phyloP scores from a whole-genome alignment of 768 basidiomycete genomes.

The Lyophyllum atratum region DNA sequence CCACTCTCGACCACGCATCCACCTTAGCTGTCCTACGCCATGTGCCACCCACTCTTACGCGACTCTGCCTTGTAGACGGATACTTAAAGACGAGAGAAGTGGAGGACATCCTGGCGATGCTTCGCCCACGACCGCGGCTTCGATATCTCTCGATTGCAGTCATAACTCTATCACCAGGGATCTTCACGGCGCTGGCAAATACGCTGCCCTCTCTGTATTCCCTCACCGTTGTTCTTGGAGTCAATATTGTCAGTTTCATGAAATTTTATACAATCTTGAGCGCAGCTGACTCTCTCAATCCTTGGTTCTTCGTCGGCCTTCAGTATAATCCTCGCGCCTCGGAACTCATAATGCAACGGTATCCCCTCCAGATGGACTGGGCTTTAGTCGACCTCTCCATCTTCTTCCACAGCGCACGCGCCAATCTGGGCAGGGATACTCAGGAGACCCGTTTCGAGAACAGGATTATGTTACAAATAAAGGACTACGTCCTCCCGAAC shows the following conservation, averaged over 20 bases:
- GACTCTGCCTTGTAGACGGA: conserved; percentile 19
- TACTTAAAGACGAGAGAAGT: background rate
- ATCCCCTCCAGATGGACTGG: background rate
- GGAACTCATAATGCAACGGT: background rate
- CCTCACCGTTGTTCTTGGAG: background rate
- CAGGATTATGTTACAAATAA: background rate
- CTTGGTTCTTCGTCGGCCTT: background rate
- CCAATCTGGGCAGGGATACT: background rate
- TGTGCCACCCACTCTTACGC: conserved; percentile 25
- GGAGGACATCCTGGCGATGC: background rate
- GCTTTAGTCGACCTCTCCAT: conserved; percentile 4
- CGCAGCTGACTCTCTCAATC: background rate
- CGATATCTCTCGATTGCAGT: background rate
- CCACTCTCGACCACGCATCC: conserved; percentile 14
- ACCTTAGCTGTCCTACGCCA: conserved; percentile 25
- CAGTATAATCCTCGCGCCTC: background rate
- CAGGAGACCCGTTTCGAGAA: conserved; percentile 3
- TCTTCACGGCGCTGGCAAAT: background rate
- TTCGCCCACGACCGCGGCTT: background rate
- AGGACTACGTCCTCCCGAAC: background rate
- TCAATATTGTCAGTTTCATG: background rate
- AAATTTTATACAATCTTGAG: background rate
- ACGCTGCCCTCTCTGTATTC: background rate
- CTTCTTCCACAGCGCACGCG: background rate
- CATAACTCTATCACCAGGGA: background rate